Evolutionary conservation across 148 eudicot species (phyloP), one percentile per base, ranked within the genome.

Genomic region (Polygonum aviculare): DNA sequence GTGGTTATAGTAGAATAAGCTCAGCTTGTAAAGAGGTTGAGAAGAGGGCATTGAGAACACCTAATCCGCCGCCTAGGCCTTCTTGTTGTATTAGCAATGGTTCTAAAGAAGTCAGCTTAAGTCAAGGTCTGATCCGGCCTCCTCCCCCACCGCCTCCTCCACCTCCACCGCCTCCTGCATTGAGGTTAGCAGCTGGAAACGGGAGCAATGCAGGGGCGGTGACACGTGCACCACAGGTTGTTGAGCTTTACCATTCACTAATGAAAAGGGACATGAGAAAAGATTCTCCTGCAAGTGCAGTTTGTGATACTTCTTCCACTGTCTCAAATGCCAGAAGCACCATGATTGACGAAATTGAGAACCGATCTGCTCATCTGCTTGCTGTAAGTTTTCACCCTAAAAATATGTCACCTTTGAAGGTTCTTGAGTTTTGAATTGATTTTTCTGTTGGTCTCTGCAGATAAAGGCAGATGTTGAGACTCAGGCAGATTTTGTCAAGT

Each of bases 291-390:
- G 84, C 81, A 62, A 88, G 87, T 39, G 87, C 87, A 26, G 60
- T 62, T 59, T 84, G 78, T 73, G 95, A 88, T 26, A 77, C 78
- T 31, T 79, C 78, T 31, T 78, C 86, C n/a, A 84, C 78, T 80
- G 90, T 86, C 57, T 86, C 92, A 26, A 86, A 78, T 83, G 97
- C 84, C 60, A 86, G 89, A 76, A 88, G 90, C 77, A 85, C 79
- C 80, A 90, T 93, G 97, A 93, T 90, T 74, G 97, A 88, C 69
- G 97, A 92, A 86, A 92, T 92, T 71, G 94, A 92, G 81, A 92
- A 90, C 57, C 88, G 91, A 1, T 92, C 97, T 11, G 85, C 95
- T 22, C 86, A 92, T 86, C 79, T 92, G 81, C 87, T 90, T 70
- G 97, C 93, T 63, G 97, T 92, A 80, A 90, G 95, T 88, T n/a